A percentile compares a stretch with the other conserved stretches of the same genome.
These are phyloP conservation scores for Themeda triandra DNA, from an alignment of 176 grass and related monocot species.

Conservation along the genomic window DNA sequence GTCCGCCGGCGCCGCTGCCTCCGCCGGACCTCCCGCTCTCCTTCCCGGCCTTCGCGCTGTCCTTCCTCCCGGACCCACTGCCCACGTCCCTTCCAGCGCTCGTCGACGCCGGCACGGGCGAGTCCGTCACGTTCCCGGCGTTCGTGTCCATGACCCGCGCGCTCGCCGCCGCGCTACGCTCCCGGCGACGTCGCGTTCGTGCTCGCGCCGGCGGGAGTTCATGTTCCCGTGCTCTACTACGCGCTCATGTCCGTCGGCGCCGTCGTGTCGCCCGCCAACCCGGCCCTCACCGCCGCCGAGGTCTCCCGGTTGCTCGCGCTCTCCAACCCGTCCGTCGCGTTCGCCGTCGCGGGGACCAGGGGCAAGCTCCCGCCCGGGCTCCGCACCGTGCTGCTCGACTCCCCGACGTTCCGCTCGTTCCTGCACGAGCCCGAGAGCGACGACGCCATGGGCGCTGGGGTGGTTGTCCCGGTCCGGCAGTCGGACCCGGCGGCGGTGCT, in stretches of 20 bases:
- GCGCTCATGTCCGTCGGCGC: conserved; percentile 53
- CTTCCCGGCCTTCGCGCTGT: conserved; percentile 32
- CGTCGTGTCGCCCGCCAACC: conserved; percentile 48
- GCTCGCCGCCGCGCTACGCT: conserved; percentile 33
- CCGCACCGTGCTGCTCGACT: conserved; percentile 26
- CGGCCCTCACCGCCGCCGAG: conserved; percentile 35
- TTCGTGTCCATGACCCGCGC: conserved; percentile 23
- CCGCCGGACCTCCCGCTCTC: conserved; percentile 28
- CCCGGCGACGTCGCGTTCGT: conserved; percentile 50
- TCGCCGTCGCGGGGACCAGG: conserved; percentile 13
- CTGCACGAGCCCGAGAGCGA: too few relatives aligned
- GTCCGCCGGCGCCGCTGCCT: conserved; percentile 13
- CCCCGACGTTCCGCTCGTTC: conserved; percentile 19
- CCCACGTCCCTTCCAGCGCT: conserved; percentile 14
- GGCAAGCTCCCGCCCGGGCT: conserved; percentile 25
- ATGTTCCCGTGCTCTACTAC: conserved; percentile 43
- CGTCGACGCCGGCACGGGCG: conserved; percentile 36
- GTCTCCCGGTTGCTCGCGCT: conserved; percentile 33
- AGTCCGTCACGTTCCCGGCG: conserved; percentile 9
- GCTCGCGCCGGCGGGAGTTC: conserved; percentile 35
- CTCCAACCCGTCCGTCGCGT: conserved; percentile 37
- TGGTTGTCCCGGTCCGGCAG: conserved; percentile 15
- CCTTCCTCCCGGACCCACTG: conserved; percentile 41
- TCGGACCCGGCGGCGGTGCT: too few relatives aligned
- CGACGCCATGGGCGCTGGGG: too few relatives aligned